Evolutionary conservation across 2,329 filamentous ascomycete species (phyloP), one percentile per base, ranked within the genome.

Genomic region (Didymellaceae sp.): DNA sequence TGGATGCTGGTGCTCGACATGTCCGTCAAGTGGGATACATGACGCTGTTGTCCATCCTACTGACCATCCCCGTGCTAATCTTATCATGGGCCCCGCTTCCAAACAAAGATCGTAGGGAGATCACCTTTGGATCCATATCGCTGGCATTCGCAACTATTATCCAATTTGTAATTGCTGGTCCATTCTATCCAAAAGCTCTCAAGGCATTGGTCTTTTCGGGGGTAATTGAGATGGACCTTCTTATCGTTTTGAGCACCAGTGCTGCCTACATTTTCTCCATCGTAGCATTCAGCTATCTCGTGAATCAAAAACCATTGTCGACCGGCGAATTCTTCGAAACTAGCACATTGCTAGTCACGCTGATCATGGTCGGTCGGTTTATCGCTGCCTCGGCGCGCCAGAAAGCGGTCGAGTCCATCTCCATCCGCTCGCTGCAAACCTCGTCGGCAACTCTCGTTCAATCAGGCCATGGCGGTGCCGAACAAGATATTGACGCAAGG

Each of bases 221-320:
- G 3, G 74, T 86, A 1, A 78, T 89, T 14, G 86, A 89, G 63
- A 88, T 89, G 84, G 86, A 89, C 58, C 65, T 89, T 7, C 76
- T 89, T 6, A 80, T 89, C 30, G 84, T 88, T 0, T 58, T 89
- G 25, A 88, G 86, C 68, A 89, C 84, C 1, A 86, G 78, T 30
- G 78, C 84, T 0, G 86, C 86, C 0, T 89, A 87, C 58, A 63
- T 84, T 2, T 89, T 84, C 63, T 89, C 79, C 0, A 66, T 83
- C 4, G 72, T 82, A 6, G 47, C 77, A 1, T 81, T 80, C 57
- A 75, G 67, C 0, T 77, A 74, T 51, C 53, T 72, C 2, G 61
- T 74, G 30, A 58, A 55, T 0, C 68, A 65, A 0, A 53, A 66
- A 2, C 72, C 76, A 1, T 61, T 82, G 2, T 65, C 60, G 5